Base-by-base conservation (phyloP, 2,329 filamentous ascomycete genomes). In the Scedosporium dehoogii region DNA sequence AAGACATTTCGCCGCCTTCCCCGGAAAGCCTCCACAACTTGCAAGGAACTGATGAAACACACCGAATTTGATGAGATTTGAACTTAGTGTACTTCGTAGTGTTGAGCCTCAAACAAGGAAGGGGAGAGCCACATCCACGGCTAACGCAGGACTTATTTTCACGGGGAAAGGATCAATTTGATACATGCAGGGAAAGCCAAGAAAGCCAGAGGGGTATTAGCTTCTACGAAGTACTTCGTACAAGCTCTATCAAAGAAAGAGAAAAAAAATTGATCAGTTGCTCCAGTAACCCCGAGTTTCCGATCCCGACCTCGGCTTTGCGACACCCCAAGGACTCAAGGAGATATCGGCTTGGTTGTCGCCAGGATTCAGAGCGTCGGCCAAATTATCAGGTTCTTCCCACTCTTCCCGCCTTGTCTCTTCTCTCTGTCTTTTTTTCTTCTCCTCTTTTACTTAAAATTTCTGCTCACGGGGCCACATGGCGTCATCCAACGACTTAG, bases 181-280 rank as follows among this genome's bases (percentile, higher is more conserved):
- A 48, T 48, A 21, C 44, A 48, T 21, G 44, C 44, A 48, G 44
- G 44, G 44, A 48, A 48, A 48, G 44, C 44, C 44, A 48, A 21
- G n/a, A 10, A 48, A 48, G 12, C 14, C 6, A 48, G 16, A 48
- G 44, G 18, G 44, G 44, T 18, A n/a, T n/a, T n/a, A n/a, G 16
- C 44, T 46, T 7, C 44, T 48, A 16, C 1, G n/a, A n/a, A 4
- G 2, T 46, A 16, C 16, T 3, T n/a, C 44, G 3, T 2, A 48
- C 44, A n/a, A 48, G 16, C 44, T 48, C 9, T 10, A 60, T 38
- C 46, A 18, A 46, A 42, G 38, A 6, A 61, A 48, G 7, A 23
- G 29, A 21, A 21, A 10, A 57, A 64, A 65, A 63, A 44, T 51
- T 61, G 27, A 58, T 16, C 53, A 64, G 63, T 60, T 60, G 63